Conservation (phyloP, 1,139 yeast species). For the Candida labiduridarum region DNA sequence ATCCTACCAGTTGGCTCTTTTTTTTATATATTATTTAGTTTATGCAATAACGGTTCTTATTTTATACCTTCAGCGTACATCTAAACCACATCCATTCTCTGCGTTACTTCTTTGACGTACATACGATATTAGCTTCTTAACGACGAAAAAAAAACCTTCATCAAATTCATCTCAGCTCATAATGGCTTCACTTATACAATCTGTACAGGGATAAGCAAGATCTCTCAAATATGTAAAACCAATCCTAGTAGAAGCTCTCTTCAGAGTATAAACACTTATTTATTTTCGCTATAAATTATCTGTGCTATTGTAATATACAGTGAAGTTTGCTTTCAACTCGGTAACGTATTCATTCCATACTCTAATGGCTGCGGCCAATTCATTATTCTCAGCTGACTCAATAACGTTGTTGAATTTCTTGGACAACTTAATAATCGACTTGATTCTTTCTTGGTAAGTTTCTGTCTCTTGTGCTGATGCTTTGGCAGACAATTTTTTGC, state of each 20-base stretch:
- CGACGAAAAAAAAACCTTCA: neutral
- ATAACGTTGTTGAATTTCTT: conserved; percentile 15
- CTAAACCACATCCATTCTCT: too few relatives aligned
- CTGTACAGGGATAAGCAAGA: conserved; percentile 33
- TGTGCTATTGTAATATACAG: conserved; percentile 16
- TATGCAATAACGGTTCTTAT: too few relatives aligned
- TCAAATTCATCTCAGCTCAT: too few relatives aligned
- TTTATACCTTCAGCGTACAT: too few relatives aligned
- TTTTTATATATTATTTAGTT: too few relatives aligned
- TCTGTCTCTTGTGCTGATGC: conserved; percentile 45
- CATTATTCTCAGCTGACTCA: conserved; percentile 11
- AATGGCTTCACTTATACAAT: too few relatives aligned
- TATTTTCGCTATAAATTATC: conserved; percentile 18
- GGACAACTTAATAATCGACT: conserved; percentile 17
- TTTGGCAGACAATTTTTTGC: conserved; percentile 40
- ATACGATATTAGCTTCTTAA: too few relatives aligned
- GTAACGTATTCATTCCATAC: conserved; percentile 13
- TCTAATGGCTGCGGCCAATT: conserved; percentile 6
- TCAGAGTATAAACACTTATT: conserved; percentile 59
- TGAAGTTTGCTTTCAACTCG: conserved; percentile 13
- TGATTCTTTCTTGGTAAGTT: conserved; percentile 19
- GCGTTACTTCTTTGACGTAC: too few relatives aligned
- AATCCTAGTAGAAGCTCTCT: conserved; percentile 81
- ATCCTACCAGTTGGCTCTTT: neutral
- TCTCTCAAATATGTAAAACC: conserved; percentile 48